A percentile compares a stretch with the other conserved stretches of the same genome.
These are phyloP conservation scores for Trametes meyenii DNA, from an alignment of 768 basidiomycete species.

Conservation along the genomic window DNA sequence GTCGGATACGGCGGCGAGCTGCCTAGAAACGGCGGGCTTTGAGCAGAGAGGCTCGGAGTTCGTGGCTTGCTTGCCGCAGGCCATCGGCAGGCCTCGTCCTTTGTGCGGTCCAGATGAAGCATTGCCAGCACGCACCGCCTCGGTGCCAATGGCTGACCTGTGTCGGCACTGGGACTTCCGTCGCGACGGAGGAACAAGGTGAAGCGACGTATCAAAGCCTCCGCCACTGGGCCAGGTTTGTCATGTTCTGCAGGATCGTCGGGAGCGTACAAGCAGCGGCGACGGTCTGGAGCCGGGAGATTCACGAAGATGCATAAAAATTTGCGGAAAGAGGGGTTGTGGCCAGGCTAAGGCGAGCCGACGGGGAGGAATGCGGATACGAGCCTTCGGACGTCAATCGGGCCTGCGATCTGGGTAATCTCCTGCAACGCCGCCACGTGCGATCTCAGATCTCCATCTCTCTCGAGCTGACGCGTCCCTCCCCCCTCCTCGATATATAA, in stretches of 20 bases:
- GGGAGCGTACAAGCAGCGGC: constrained; percentile 4
- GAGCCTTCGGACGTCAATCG: constrained; percentile 24
- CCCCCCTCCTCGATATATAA: constrained; percentile 27
- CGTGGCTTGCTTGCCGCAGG: neutral
- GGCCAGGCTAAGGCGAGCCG: too few relatives aligned
- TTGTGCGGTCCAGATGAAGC: constrained; percentile 12
- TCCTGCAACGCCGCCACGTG: constrained; percentile 29
- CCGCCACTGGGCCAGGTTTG: constrained; percentile 2
- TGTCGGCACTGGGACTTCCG: neutral
- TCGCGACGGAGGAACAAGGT: constrained; percentile 6
- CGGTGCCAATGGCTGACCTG: constrained; percentile 9
- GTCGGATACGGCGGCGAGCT: neutral
- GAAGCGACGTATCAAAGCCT: neutral
- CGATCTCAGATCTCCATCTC: constrained; percentile 31
- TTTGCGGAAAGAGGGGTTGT: constrained; percentile 9
- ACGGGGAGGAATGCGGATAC: constrained; percentile 8
- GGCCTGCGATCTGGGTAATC: constrained; percentile 27
- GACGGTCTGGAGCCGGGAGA: constrained; percentile 13
- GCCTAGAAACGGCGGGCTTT: neutral
- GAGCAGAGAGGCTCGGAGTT: neutral
- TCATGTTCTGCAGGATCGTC: constrained; percentile 16
- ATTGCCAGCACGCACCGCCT: constrained; percentile 13
- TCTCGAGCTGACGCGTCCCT: constrained; percentile 38
- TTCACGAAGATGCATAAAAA: neutral
- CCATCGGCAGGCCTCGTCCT: constrained; percentile 15